phyloP scores from a whole-genome alignment of 2,329 filamentous ascomycete species.

The Thermothelomyces thermophilus region DNA sequence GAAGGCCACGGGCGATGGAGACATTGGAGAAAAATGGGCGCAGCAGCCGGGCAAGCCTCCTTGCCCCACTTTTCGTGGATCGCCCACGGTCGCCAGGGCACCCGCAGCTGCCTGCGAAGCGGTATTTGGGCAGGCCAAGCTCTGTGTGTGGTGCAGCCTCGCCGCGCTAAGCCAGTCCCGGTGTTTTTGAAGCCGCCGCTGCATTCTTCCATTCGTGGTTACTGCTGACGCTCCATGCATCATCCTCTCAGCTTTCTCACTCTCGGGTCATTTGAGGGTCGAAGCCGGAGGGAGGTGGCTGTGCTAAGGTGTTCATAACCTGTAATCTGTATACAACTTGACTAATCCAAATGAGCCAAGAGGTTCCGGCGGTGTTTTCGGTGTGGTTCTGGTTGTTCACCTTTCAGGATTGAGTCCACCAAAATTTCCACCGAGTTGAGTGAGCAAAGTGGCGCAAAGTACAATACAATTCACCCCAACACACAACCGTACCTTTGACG shows the following conservation, averaged over 20 bases:
- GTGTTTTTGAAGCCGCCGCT: conserved; percentile 12
- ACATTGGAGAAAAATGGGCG: conserved; percentile 17
- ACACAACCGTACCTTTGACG: too few species aligned
- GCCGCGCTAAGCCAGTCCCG: conserved; percentile 6
- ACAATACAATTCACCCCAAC: too few species aligned
- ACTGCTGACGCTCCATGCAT: conserved; percentile 5
- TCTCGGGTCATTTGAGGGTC: background rate
- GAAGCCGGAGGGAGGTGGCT: conserved; percentile 8
- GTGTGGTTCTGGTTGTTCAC: too few species aligned
- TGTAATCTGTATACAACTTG: too few species aligned
- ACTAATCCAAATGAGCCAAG: too few species aligned
- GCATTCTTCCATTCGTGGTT: conserved; percentile 10
- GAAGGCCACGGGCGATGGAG: conserved; percentile 12
- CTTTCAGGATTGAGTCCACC: too few species aligned
- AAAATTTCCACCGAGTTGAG: too few species aligned
- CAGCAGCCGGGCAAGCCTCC: conserved; percentile 16
- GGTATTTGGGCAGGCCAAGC: conserved; percentile 6
- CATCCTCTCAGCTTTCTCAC: background rate
- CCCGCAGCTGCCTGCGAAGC: conserved; percentile 5
- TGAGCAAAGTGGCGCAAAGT: too few species aligned
- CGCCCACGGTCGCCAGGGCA: conserved; percentile 6
- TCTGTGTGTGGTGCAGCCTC: conserved; percentile 7
- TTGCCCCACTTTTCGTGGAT: conserved; percentile 1
- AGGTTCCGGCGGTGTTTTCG: too few species aligned
- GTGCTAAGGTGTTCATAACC: conserved; percentile 6